A percentile compares a stretch with the other conserved stretches of the same genome.
Conservation (phyloP, 2,329 filamentous ascomycete genomes). For the Cryphonectria radicalis region DNA sequence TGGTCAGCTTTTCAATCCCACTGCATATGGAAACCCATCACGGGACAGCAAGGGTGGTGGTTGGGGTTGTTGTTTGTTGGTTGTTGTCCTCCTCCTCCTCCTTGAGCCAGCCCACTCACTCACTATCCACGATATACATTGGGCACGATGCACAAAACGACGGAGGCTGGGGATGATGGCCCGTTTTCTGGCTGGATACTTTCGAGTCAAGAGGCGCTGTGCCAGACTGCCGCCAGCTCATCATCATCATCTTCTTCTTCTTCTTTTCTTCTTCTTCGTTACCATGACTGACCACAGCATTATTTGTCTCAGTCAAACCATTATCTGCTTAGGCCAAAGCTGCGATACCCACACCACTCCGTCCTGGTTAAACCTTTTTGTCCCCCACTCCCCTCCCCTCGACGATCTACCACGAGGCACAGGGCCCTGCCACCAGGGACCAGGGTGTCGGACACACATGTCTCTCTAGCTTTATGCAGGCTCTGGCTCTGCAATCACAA, state of each 20-base stretch:
- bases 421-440: not conserved
- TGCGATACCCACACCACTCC: not conserved
- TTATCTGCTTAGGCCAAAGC: not conserved
- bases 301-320: not conserved
- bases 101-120: not conserved
- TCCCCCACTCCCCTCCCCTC: not conserved
- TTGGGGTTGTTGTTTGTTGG: not conserved
- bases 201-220: not conserved
- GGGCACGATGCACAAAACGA: too few relatives aligned
- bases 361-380: not conserved
- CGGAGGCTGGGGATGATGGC: not conserved
- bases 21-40: constrained; percentile 20
- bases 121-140: not conserved
- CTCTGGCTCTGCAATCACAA: constrained; percentile 25
- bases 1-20: constrained; percentile 22
- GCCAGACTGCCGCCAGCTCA: not conserved
- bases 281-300: not conserved
- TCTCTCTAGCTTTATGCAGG: constrained; percentile 21
- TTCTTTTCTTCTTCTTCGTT: too few relatives aligned
- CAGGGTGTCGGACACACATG: constrained; percentile 22
- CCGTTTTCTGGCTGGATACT: not conserved
- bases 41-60: constrained; percentile 7
- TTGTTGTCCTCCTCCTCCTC: constrained; percentile 9
- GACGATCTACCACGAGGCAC: constrained; percentile 27
- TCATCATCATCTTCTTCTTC: not conserved